Evolutionary conservation across 441 rosid genomes (phyloP).

Genomic region (Theobroma grandiflorum): DNA sequence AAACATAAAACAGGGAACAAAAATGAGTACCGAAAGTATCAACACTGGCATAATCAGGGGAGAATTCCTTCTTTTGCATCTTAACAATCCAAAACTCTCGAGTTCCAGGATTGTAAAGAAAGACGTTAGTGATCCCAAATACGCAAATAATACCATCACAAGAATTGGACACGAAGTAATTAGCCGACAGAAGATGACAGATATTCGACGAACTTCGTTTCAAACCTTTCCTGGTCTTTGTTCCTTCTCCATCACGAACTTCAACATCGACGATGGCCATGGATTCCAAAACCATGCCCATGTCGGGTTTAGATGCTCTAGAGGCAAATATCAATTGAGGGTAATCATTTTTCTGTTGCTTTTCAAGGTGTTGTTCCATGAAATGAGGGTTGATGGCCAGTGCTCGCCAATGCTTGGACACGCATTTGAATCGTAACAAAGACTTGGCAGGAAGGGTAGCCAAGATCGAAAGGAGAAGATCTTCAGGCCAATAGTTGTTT

Average conservation of each 20-base stretch:
- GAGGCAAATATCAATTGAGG: neutral
- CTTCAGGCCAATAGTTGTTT: neutral
- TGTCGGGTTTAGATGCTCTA: neutral
- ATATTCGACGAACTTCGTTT: neutral
- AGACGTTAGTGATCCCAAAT: neutral
- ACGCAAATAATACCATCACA: constrained; percentile 4
- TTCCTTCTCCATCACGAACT: neutral
- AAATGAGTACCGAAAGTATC: neutral
- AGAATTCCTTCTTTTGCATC: neutral
- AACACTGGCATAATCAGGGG: neutral
- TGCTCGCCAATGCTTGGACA: neutral
- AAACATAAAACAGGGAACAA: neutral
- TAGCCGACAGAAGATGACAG: neutral
- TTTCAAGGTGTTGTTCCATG: neutral
- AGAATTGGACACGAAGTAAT: neutral
- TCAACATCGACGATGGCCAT: neutral
- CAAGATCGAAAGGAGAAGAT: neutral
- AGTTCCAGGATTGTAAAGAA: constrained; percentile 11
- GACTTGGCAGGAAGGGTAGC: neutral
- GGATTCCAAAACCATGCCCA: neutral
- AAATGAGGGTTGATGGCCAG: neutral
- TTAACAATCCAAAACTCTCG: constrained; percentile 7
- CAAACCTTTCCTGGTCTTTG: neutral
- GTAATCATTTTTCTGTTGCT: neutral
- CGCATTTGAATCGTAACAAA: neutral